Evolutionary conservation across 169 alveolate species (phyloP).

Genomic region (Cryptosporidium ryanae): DNA sequence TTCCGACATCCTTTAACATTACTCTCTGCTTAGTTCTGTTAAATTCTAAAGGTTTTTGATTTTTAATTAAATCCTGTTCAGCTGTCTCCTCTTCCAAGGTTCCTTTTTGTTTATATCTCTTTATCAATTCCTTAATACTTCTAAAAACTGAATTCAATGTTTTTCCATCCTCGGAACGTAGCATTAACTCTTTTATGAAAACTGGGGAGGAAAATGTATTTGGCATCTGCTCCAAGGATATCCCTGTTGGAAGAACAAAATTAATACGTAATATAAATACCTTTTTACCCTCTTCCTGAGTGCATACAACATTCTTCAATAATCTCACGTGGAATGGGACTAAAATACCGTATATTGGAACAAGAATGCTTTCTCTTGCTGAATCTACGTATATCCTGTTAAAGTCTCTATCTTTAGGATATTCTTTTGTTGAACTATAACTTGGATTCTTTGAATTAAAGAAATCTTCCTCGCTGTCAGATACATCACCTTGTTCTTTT

Average conservation of each 20-base stretch:
- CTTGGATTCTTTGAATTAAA: constrained; percentile 81
- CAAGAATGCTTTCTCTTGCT: constrained; percentile 81
- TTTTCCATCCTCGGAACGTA: constrained; percentile 89
- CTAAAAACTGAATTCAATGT: constrained; percentile 82
- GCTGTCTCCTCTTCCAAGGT: constrained; percentile 90
- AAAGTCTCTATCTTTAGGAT: constrained; percentile 82
- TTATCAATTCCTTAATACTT: constrained; percentile 92
- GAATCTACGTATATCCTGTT: constrained; percentile 82
- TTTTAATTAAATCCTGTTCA: constrained; percentile 89
- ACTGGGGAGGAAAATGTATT: constrained; percentile 86
- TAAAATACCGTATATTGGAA: constrained; percentile 83
- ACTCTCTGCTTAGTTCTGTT: constrained; percentile 80
- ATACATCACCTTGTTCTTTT: constrained; percentile 77
- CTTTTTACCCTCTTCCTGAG: constrained; percentile 88
- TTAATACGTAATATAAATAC: constrained; percentile 90
- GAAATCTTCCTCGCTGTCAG: constrained; percentile 78
- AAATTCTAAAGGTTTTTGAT: constrained; percentile 74
- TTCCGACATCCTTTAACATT: constrained; percentile 81
- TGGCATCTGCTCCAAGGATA: constrained; percentile 84
- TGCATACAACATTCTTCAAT: constrained; percentile 90
- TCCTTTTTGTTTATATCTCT: constrained; percentile 92
- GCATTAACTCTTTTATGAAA: constrained; percentile 93
- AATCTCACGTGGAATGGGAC: constrained; percentile 86
- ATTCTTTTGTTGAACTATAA: constrained; percentile 79
- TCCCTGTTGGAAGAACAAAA: constrained; percentile 93